phyloP scores from a whole-genome alignment of 371 early-diverging fungal genomes.

The Mortierella sp. region DNA sequence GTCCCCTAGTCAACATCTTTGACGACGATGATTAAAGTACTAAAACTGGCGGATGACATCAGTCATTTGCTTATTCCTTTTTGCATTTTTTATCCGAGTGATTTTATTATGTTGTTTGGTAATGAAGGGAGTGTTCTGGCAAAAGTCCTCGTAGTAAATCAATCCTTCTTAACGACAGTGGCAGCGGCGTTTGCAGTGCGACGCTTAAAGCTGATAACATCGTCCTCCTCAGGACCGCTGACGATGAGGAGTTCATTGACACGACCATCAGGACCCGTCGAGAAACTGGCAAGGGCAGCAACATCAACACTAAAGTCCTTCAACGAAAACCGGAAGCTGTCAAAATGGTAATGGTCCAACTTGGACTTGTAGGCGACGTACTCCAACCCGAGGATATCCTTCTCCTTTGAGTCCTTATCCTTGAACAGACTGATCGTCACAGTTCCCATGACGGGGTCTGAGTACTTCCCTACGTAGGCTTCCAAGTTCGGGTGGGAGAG shows the following conservation, averaged over 20 bases:
- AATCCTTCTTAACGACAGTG: not conserved
- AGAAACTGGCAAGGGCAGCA: not conserved
- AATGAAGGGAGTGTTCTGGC: not conserved
- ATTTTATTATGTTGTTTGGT: not conserved
- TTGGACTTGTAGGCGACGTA: not conserved
- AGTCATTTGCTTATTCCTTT: not conserved
- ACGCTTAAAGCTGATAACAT: not conserved
- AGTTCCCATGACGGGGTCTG: conserved; percentile 10
- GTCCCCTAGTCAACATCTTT: conserved; percentile 41
- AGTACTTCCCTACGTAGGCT: conserved; percentile 21
- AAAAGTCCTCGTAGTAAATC: not conserved
- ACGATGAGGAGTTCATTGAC: not conserved
- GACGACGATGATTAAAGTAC: conserved; percentile 33
- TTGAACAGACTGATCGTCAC: conserved; percentile 4
- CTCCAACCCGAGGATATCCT: conserved; percentile 5
- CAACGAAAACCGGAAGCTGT: conserved; percentile 15
- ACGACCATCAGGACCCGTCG: conserved; percentile 14
- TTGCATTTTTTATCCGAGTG: not conserved
- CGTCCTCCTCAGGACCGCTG: not conserved
- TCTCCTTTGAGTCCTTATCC: not conserved
- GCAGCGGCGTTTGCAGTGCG: not conserved
- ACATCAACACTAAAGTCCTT: not conserved
- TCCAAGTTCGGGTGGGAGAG: not conserved
- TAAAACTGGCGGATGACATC: not conserved
- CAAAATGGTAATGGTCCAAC: conserved; percentile 37